phyloP scores from a whole-genome alignment of 2,329 filamentous ascomycete genomes.

The Annulohypoxylon truncatum region DNA sequence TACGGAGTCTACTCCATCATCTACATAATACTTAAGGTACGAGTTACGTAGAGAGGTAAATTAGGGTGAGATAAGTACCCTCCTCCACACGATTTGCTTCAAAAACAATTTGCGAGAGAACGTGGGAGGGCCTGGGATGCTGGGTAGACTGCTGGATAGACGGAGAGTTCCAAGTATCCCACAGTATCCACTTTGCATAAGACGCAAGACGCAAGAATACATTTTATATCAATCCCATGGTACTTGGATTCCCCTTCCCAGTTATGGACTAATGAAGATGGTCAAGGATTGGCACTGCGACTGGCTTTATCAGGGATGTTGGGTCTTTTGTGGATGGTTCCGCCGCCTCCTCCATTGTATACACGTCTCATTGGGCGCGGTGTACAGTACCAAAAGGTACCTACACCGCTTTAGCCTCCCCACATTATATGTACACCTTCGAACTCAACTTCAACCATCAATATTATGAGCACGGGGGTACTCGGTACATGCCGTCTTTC shows the following conservation, averaged over 20 bases:
- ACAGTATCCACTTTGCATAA: conserved; percentile 38
- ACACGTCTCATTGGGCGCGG: conserved; percentile 19
- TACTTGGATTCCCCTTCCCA: conserved; percentile 33
- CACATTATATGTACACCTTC: conserved; percentile 26
- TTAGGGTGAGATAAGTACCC: not conserved
- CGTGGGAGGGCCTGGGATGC: conserved; percentile 1
- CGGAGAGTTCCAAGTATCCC: conserved; percentile 7
- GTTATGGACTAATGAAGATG: conserved; percentile 38
- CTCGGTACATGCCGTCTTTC: conserved; percentile 7
- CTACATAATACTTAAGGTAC: not conserved
- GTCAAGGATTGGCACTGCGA: conserved; percentile 37
- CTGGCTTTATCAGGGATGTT: conserved; percentile 40
- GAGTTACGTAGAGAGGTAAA: conserved; percentile 6
- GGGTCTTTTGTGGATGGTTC: conserved; percentile 41
- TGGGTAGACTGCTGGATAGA: not conserved
- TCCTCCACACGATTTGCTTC: conserved; percentile 16
- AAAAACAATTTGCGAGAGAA: conserved; percentile 7
- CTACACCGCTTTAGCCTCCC: conserved; percentile 40
- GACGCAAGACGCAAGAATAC: conserved; percentile 21
- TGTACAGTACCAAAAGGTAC: conserved; percentile 28
- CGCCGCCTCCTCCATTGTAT: conserved; percentile 28
- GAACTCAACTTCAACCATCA: conserved; percentile 18
- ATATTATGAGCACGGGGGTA: conserved; percentile 13
- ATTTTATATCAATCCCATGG: conserved; percentile 35
- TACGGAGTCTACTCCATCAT: conserved; percentile 5